Conservation (phyloP, 495 filamentous ascomycete species). For the Aspergillus ostianus region DNA sequence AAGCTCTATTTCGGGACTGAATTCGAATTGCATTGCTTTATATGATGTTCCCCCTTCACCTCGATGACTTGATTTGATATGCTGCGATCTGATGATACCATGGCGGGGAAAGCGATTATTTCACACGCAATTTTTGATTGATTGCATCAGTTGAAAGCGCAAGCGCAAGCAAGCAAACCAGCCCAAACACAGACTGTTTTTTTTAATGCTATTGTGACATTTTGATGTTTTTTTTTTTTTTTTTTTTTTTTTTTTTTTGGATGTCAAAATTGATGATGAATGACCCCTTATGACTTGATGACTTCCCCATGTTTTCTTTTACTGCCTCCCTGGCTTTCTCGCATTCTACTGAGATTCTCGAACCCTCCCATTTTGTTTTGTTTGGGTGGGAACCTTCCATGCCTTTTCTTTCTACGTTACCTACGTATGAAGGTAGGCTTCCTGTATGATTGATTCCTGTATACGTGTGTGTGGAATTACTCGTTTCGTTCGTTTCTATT, state of each 20-base stretch:
- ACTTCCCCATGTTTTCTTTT: too few species aligned
- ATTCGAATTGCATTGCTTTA: background rate
- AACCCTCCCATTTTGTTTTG: too few species aligned
- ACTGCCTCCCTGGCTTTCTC: too few species aligned
- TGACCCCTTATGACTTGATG: background rate
- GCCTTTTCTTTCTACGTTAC: too few species aligned
- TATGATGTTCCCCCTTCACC: background rate
- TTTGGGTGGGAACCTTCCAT: too few species aligned
- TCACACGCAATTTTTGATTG: background rate
- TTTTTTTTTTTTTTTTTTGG: background rate
- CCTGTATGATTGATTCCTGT: background rate
- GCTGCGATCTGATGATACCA: background rate
- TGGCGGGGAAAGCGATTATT: background rate
- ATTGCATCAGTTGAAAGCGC: background rate
- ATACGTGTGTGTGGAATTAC: slow-evolving; percentile 1
- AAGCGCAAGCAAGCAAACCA: background rate
- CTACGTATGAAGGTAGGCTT: background rate
- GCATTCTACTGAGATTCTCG: too few species aligned
- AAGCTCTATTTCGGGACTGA: background rate
- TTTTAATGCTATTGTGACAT: background rate
- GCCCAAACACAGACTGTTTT: background rate
- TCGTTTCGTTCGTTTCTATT: background rate
- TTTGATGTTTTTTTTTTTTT: background rate
- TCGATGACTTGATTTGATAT: too few species aligned
- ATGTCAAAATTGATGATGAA: background rate